Percentiles rank a stretch among this genome's conserved stretches.
Evolutionary conservation across 2,329 filamentous ascomycete species (phyloP).

Genomic region (Escovopsis weberi): DNA sequence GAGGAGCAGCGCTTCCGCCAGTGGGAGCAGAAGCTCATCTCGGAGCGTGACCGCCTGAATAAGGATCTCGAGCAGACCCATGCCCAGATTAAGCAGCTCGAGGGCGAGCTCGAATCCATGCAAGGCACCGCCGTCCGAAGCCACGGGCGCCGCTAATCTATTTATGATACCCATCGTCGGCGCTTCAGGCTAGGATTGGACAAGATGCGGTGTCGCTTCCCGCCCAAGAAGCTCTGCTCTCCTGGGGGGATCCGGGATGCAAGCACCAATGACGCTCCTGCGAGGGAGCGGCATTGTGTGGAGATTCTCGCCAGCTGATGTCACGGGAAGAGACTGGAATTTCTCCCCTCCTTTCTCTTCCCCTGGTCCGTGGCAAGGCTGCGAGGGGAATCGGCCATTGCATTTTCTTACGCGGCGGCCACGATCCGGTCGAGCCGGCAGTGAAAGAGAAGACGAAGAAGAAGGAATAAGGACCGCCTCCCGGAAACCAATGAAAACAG

Average conservation of each 20-base stretch:
- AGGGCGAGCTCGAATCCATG: slow-evolving; percentile 84
- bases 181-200: slow-evolving; percentile 15
- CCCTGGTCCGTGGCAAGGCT: slow-evolving; percentile 9
- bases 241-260: too few relatives aligned
- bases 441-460: slow-evolving; percentile 9
- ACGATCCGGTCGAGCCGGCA: slow-evolving; percentile 10
- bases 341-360: slow-evolving; percentile 1
- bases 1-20: slow-evolving; percentile 98
- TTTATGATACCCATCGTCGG: slow-evolving; percentile 1
- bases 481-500: background rate
- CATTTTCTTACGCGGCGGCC: slow-evolving; percentile 11
- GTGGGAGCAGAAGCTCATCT: slow-evolving; percentile 99
- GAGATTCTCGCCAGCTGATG: slow-evolving; percentile 15
- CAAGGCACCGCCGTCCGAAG: slow-evolving; percentile 82
- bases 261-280: too few relatives aligned
- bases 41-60: slow-evolving; percentile 96
- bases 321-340: slow-evolving; percentile 1
- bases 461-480: slow-evolving; percentile 5
- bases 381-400: slow-evolving; percentile 13
- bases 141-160: slow-evolving; percentile 73
- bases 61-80: slow-evolving; percentile 98
- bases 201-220: slow-evolving; percentile 10
- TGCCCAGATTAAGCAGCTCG: slow-evolving; percentile 81
- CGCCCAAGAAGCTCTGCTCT: background rate
- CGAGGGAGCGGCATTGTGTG: slow-evolving; percentile 11